Base-by-base conservation (phyloP, 208 protist species). In the Wallacemonas sp. region DNA sequence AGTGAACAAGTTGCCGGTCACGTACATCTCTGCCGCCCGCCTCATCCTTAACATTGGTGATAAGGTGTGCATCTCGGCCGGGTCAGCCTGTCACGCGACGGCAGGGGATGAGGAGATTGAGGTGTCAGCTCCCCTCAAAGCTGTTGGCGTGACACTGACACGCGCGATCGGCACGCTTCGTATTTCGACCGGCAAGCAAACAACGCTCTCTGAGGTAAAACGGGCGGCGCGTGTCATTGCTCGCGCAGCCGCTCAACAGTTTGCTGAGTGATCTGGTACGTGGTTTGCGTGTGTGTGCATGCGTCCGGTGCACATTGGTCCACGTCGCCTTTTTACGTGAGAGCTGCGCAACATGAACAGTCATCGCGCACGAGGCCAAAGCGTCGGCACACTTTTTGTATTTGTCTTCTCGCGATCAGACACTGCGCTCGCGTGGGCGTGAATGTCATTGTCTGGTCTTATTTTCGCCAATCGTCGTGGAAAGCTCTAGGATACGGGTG, bases 61-160 rank as follows among this genome's bases (percentile, higher is more conserved):
- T 44, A 59, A 69, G 50, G 87, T 96, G 36, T 93, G 87, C 71
- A 78, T 96, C 53, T 94, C 88, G 1, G 85, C 91, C 15, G 91
- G 91, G 15, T 87, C 85, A 6, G 91, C 91, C 19, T 96, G 91
- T 50, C 87, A 96, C 71, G 81, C 87, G 24, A 76, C 81, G 2
- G 64, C 72, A 3, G 73, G 66, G 19, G 73, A 81, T 5, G 76
- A 62, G 17, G 54, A 74, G 10, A 72, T 93, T 44, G 66, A 79
- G 10, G 78, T 94, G 15, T 94, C 88, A 17, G 63, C 68, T 6
- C 73, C 88, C n/a, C 76, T 94, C 30, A 75, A 86, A 33, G 78
- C 80, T 36, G 73, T 96, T 4, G 63, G 78, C 26, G 79, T 89
- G 9, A 58, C 77, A 12, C 21, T 85, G 6, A 67, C 79, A 3